Base-by-base conservation (phyloP, 2,329 filamentous ascomycete species). In the Ciborinia camelliae region DNA sequence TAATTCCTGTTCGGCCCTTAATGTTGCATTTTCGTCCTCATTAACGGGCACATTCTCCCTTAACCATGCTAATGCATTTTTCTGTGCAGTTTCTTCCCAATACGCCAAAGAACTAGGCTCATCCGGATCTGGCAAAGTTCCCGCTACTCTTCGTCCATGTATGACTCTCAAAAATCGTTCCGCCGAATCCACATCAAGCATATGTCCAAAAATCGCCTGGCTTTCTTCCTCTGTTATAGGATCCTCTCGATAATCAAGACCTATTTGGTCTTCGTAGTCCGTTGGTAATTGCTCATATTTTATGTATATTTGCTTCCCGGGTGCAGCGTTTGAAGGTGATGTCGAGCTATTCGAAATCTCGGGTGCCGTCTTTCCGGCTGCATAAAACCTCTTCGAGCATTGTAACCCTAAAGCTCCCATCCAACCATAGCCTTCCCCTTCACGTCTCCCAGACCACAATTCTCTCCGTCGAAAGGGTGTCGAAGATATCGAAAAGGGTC, bases 1-100 rank as follows among this genome's bases (percentile, higher is more conserved):
- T 59, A 89, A 79, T 76, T 89, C 86, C 64, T 87, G 83, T 75
- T 89, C 85, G 18, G 86, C 86, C 57, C 85, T 79, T 60, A 87
- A 76, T 1, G 84, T 84, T 2, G 85, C 85, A 69, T 85, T 87
- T 69, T 82, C 75, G 35, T 86, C 76, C 74, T 89, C 86, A 66
- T 89, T 81, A 3, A 89, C 83, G 0, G 81, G 80, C 1, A 84
- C 78, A 52, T 79, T 78, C 26, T 78, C 75, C 59, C 86, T 81
- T 50, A 89, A 77, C 73, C 86, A 88, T 41, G 75, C 75, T 63
- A 89, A 76, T 0, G 80, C 86, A 50, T 71, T 78, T 20, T 75
- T 73, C 20, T 81, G 76, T 65, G 85, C 79, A 15, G 45, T 35
- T 45, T 64, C 39, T 48, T 72, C 66, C 52, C 67, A 71, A 10